A percentile compares a stretch with the other conserved stretches of the same genome.
Conservation (phyloP, 2,329 filamentous ascomycete genomes). For the Cercospora citrullina region DNA sequence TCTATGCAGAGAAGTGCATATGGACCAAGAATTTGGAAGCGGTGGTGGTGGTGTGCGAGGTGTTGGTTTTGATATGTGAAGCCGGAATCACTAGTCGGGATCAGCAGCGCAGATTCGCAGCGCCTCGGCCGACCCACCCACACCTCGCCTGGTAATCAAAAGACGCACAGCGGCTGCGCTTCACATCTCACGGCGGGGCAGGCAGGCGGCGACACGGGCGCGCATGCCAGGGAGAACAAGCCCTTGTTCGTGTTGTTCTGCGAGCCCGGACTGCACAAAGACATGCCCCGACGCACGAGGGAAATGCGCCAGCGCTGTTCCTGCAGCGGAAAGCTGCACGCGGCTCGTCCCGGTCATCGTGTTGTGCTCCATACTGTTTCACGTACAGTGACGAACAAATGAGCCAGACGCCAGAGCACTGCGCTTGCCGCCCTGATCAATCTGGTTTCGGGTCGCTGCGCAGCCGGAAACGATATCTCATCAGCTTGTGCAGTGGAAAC, state of each 20-base stretch:
- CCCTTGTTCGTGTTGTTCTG: neutral
- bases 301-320: neutral
- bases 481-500: conserved; percentile 15
- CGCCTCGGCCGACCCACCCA: conserved; percentile 15
- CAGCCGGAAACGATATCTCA: conserved; percentile 20
- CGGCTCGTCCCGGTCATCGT: neutral
- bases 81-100: neutral
- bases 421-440: conserved; percentile 9
- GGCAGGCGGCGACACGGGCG: neutral
- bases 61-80: conserved; percentile 18
- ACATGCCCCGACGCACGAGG: conserved; percentile 3
- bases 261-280: neutral
- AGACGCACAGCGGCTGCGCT: neutral
- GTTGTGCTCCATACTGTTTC: neutral
- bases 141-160: conserved; percentile 17
- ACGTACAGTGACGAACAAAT: conserved; percentile 12
- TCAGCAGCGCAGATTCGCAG: neutral
- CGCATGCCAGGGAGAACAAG: conserved; percentile 11
- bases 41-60: conserved; percentile 22
- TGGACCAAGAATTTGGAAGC: conserved; percentile 20
- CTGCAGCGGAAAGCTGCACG: conserved; percentile 11
- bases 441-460: conserved; percentile 11
- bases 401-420: neutral
- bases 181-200: neutral
- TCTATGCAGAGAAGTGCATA: conserved; percentile 26